Conservation (phyloP, 148 eudicot genomes). For the Arbutus unedo region DNA sequence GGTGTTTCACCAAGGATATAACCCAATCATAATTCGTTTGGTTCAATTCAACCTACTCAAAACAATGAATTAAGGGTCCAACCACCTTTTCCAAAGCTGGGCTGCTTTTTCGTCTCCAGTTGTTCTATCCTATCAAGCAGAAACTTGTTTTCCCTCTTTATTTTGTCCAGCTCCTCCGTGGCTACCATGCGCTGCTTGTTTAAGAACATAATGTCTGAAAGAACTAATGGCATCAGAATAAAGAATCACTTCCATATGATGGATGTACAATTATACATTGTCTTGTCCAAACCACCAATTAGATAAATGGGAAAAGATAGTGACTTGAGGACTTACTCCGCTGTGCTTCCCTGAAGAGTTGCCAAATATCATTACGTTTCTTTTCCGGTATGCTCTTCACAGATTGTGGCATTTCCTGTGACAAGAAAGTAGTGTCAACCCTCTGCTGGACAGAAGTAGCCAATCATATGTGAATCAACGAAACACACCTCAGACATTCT, state of each 20-base stretch:
- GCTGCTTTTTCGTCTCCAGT: slow-evolving; percentile 33
- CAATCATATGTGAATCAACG: neutral
- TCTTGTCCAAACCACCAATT: neutral
- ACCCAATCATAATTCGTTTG: slow-evolving; percentile 3
- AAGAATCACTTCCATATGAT: neutral
- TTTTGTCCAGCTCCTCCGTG: slow-evolving; percentile 43
- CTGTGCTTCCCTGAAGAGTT: slow-evolving; percentile 61
- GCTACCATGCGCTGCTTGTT: slow-evolving; percentile 57
- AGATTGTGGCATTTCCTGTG: slow-evolving; percentile 28
- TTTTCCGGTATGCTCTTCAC: slow-evolving; percentile 26
- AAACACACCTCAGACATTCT: slow-evolving; percentile 32
- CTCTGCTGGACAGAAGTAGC: slow-evolving; percentile 12
- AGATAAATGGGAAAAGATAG: neutral
- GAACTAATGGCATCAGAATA: slow-evolving; percentile 12
- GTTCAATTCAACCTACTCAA: neutral
- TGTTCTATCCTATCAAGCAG: slow-evolving; percentile 46
- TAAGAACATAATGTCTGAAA: slow-evolving; percentile 51
- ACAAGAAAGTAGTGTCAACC: neutral
- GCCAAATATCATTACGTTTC: slow-evolving; percentile 43
- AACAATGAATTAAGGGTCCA: slow-evolving; percentile 11
- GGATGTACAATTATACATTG: no score
- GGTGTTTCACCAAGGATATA: neutral
- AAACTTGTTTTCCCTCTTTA: slow-evolving; percentile 38
- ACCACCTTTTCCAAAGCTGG: slow-evolving; percentile 28
- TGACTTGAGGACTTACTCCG: slow-evolving; percentile 35